Evolutionary conservation across 2,329 filamentous ascomycete genomes (phyloP).

Genomic region (Ophiocordyceps robertsii): DNA sequence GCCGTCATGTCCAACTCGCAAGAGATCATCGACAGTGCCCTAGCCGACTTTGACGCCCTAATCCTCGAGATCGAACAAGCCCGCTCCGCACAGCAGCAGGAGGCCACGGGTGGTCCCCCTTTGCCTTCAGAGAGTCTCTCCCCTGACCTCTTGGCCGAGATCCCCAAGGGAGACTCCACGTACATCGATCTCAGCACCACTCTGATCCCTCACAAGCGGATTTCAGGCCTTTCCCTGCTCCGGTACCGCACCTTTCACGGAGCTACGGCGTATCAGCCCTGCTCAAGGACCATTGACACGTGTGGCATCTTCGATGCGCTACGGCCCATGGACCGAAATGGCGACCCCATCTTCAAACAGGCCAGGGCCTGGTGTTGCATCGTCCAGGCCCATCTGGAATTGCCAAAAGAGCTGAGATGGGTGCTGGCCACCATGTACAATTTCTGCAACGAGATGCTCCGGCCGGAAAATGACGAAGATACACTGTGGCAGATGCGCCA

Average conservation of each 20-base stretch:
- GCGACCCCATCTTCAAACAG: slow-evolving; percentile 12
- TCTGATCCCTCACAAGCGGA: slow-evolving; percentile 10
- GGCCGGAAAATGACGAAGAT: slow-evolving; percentile 4
- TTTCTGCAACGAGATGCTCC: slow-evolving; percentile 15
- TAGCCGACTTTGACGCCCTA: slow-evolving; percentile 1
- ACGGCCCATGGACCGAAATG: slow-evolving; percentile 6
- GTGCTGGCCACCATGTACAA: slow-evolving; percentile 17
- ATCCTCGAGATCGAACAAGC: slow-evolving; percentile 1
- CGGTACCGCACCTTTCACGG: slow-evolving; percentile 14
- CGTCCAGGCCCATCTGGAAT: slow-evolving; percentile 7
- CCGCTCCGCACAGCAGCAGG: neutral
- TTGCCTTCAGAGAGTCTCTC: neutral
- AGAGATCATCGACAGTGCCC: neutral
- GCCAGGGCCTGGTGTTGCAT: slow-evolving; percentile 19
- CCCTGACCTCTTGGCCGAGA: slow-evolving; percentile 3
- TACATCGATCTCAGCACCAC: slow-evolving; percentile 8
- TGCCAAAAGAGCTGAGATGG: slow-evolving; percentile 18
- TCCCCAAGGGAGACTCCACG: slow-evolving; percentile 11
- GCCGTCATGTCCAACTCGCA: slow-evolving; percentile 1
- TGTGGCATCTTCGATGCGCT: slow-evolving; percentile 10
- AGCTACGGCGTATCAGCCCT: slow-evolving; percentile 15
- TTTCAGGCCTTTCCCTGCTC: slow-evolving; percentile 10
- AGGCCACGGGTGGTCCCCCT: neutral
- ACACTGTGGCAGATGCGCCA: slow-evolving; percentile 10
- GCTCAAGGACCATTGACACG: slow-evolving; percentile 8